Evolutionary conservation across 352 stramenopile genomes (phyloP).

Genomic region (Phytophthora agathidicida): DNA sequence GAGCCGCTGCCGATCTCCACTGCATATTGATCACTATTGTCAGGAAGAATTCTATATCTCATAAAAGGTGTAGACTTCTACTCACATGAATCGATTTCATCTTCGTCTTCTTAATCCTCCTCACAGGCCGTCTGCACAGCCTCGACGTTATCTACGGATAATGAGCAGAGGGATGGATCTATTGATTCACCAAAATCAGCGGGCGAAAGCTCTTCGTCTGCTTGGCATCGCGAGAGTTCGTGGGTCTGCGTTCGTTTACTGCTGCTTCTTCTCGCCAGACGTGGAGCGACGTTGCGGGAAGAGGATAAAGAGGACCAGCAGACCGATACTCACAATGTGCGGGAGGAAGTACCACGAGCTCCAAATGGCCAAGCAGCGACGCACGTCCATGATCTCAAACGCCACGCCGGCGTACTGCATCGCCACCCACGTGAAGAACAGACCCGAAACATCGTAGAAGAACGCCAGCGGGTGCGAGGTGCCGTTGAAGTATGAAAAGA

Average conservation of each 20-base stretch:
- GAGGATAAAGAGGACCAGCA: constrained; percentile 68
- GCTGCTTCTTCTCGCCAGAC: constrained; percentile 48
- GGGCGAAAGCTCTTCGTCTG: constrained; percentile 3
- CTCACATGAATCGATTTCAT: too few relatives aligned
- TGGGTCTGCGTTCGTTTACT: constrained; percentile 48
- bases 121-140: too few relatives aligned
- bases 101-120: too few relatives aligned
- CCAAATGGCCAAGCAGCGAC: constrained; percentile 78
- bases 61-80: too few relatives aligned
- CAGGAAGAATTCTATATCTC: too few relatives aligned
- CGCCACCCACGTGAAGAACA: constrained; percentile 80
- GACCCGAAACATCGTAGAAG: constrained; percentile 76
- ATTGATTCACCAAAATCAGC: constrained; percentile 35
- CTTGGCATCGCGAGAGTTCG: constrained; percentile 4
- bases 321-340: constrained; percentile 59
- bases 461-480: constrained; percentile 77
- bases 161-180: constrained; percentile 18
- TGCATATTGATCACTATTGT: too few relatives aligned
- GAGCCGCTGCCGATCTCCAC: too few relatives aligned
- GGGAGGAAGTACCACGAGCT: constrained; percentile 84
- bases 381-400: constrained; percentile 86
- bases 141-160: too few relatives aligned
- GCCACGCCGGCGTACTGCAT: constrained; percentile 89
- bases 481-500: constrained; percentile 80
- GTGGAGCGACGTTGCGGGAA: constrained; percentile 54